Percentiles rank a stretch among this genome's conserved stretches.
Conservation (phyloP, 148 eudicot species). For the Dysphania ambrosioides region DNA sequence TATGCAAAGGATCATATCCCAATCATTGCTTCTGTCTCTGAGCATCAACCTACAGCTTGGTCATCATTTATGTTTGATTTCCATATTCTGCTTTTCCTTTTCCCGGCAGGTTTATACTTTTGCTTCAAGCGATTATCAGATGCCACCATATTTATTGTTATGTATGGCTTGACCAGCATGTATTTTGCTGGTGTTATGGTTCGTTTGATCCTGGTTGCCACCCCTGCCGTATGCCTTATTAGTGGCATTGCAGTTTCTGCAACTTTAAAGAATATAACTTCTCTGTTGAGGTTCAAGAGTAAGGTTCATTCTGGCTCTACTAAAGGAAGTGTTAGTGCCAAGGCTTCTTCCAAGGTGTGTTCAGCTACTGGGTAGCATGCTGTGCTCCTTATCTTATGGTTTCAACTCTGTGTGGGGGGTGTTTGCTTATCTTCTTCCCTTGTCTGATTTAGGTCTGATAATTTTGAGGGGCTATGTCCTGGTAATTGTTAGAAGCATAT, state of each 20-base stretch:
- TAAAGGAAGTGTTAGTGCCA: constrained; percentile 62
- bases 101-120: constrained; percentile 95
- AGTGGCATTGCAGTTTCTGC: constrained; percentile 98
- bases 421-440: neutral
- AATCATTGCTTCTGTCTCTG: constrained; percentile 96
- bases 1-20: constrained; percentile 98
- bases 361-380: neutral
- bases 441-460: constrained; percentile 3
- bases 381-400: neutral
- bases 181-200: constrained; percentile 99
- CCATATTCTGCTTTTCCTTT: constrained; percentile 85
- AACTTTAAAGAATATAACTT: constrained; percentile 82
- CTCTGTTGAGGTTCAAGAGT: constrained; percentile 57
- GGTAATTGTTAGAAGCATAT: neutral
- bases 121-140: constrained; percentile 95
- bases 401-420: no score
- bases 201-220: constrained; percentile 92
- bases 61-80: constrained; percentile 99
- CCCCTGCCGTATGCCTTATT: constrained; percentile 95
- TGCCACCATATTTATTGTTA: constrained; percentile 91
- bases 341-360: constrained; percentile 84
- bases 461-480: neutral
- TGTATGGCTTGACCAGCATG: constrained; percentile 99
- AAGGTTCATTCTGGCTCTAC: constrained; percentile 52
- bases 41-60: constrained; percentile 99